Evolutionary conservation across 2,329 filamentous ascomycete species (phyloP), one percentile per base, ranked within the genome.

Genomic region (Rhynchosporium secalis): DNA sequence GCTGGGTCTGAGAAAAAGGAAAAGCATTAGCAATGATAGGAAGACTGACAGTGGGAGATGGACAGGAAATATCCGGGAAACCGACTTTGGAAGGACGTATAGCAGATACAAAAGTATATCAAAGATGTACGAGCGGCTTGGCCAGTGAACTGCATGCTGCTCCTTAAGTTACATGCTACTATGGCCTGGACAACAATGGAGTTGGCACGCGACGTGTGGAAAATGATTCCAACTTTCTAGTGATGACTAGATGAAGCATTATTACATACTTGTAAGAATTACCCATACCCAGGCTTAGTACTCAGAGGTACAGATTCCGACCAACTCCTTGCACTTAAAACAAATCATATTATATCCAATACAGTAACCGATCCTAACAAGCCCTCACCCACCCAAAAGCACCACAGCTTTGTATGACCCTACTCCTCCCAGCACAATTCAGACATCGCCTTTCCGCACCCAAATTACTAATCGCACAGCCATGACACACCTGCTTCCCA

Each of bases 401-500:
- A 38, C 57, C 57, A 13, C 31, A 36, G 3, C 36, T 46, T n/a
- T 49, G 56, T n/a, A 45, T 67, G 43, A 54, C 55, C 57, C 64
- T 67, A 47, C 60, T 65, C 49, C 41, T 60, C 43, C 65, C 64
- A 26, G 82, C 81, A 68, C 85, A 87, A 4, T 72, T 74, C 48
- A 86, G 66, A 66, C 84, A 87, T 46, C 78, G 75, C 62, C 81
- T 76, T 67, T 82, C 76, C 64, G 82, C 79, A 3, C 83, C 83
- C 0, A 87, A 74, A 64, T 84, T 83, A 64, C 81, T 84, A 46
- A 86, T 78, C 0, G 83, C 85, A 70, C 85, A 87, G 60, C 81
- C 79, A 60, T 81, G 83, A 73, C 84, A 87, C 13, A 87, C 82
- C 10, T 78, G 75, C 70, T 83, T 86, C 4, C 79, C 77, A 62